Evolutionary conservation across 768 basidiomycete species (phyloP).

Genomic region (Trametes punicea): DNA sequence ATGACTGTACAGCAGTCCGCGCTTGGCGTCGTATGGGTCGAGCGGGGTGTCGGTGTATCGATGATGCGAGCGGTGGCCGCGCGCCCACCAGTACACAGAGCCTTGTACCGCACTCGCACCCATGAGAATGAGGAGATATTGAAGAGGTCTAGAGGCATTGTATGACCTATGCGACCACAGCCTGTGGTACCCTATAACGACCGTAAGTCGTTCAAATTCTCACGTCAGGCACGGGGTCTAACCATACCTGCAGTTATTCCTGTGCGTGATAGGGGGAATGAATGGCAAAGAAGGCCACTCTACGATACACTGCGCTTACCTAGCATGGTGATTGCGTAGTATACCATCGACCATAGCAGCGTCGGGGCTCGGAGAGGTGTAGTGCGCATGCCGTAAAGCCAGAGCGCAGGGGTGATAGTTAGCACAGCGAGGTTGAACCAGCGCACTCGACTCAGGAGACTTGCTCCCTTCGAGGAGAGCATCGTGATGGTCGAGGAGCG

Average conservation of each 20-base stretch:
- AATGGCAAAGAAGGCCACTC: background rate
- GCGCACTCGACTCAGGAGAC: conserved; percentile 27
- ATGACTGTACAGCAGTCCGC: conserved; percentile 49
- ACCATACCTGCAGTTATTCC: conserved; percentile 47
- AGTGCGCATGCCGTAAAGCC: conserved; percentile 62
- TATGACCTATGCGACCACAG: conserved; percentile 56
- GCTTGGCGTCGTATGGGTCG: conserved; percentile 54
- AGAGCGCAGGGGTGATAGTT: conserved; percentile 64
- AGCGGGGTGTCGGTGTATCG: conserved; percentile 54
- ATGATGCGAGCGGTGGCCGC: conserved; percentile 53
- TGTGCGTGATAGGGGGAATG: background rate
- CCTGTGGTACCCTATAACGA: conserved; percentile 45
- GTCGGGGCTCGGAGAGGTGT: conserved; percentile 52
- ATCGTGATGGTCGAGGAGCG: background rate
- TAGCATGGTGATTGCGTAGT: conserved; percentile 51
- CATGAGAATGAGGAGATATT: conserved; percentile 43
- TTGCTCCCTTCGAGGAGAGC: background rate
- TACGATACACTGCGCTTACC: background rate
- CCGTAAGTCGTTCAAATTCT: background rate
- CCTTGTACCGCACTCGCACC: conserved; percentile 52
- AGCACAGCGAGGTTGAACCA: conserved; percentile 80
- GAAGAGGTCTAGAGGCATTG: conserved; percentile 45
- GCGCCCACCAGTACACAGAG: conserved; percentile 56
- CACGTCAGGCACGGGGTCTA: conserved; percentile 20
- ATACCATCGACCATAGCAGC: conserved; percentile 54